Evolutionary conservation across 805 yeast genomes (phyloP), one percentile per base, ranked within the genome.

Genomic region (Kluyveromyces dobzhanskii): DNA sequence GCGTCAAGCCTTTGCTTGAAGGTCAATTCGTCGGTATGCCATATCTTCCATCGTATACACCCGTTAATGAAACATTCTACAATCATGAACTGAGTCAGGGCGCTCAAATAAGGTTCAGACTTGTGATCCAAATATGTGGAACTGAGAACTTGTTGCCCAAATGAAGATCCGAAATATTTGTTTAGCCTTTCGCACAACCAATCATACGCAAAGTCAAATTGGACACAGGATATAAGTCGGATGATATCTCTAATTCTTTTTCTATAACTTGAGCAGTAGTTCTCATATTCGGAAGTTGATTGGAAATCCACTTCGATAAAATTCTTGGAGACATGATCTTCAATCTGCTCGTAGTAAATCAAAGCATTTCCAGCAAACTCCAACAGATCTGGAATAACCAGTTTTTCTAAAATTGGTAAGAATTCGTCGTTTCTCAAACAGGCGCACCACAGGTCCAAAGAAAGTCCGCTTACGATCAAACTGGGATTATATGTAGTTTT

Each of bases 401-500:
- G 66, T 46, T 70, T 72, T 10, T 76, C 75, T 33, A 61, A 34
- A 25, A 56, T 37, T 9, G 61, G 61, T 43, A 80, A 69, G 34
- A 83, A 66, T 43, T 80, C 85, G 48, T 87, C 95, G 41, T 80
- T 75, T 51, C 99, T 72, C 37, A 94, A 64, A 48, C 90, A 76
- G 2, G 90, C 76, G 44, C 94, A 86, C 98, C 98, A 94, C 65
- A 92, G 82, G 56, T 87, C 95, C 38, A 92, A 63, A 0, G 96
- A 84, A 13, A 92, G 69, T 0, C 96, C 95, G 37, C 95, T 81
- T 3, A 90, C 80, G n/a, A 90, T 80, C 40, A 92, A 69, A 50
- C 95, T 84, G 18, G 85, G 83, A 54, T 86, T 92, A 50, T 70
- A 73, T 0, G 95, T 84, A 1, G 96, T 85, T 33, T 78, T 73